A percentile compares a stretch with the other conserved stretches of the same genome.
These are phyloP conservation scores for Malassezia caprae DNA, from an alignment of 1,284 basidiomycete genomes.

Conservation along the genomic window DNA sequence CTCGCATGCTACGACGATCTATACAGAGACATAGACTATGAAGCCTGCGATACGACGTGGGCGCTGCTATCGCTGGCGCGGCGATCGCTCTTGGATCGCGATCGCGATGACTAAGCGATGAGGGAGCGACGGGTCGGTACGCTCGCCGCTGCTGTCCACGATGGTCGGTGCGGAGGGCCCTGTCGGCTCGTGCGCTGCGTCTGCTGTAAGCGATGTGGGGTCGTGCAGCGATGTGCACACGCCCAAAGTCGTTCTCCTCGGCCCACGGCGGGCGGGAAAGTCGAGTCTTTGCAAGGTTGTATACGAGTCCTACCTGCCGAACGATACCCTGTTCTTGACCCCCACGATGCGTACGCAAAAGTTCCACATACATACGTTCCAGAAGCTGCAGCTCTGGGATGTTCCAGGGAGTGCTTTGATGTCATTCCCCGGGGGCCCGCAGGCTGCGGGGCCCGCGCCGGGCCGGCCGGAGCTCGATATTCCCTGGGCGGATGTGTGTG, in stretches of 20 bases:
- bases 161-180: neutral
- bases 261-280: conserved; percentile 65
- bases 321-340: conserved; percentile 84
- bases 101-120: neutral
- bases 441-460: conserved; percentile 14
- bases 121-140: neutral
- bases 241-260: conserved; percentile 13
- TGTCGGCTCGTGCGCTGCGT: neutral
- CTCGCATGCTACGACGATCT: no score
- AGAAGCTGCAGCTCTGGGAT: conserved; percentile 90
- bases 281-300: conserved; percentile 83
- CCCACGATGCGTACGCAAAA: conserved; percentile 33
- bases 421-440: neutral
- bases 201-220: neutral
- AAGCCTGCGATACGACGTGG: no score
- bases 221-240: neutral
- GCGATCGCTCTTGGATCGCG: neutral
- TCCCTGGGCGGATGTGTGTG: conserved; percentile 38
- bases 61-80: neutral
- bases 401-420: conserved; percentile 65
- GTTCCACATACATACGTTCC: conserved; percentile 60
- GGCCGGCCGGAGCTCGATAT: conserved; percentile 20
- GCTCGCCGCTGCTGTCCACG: neutral
- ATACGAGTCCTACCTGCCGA: conserved; percentile 71
- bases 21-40: no score